A percentile compares a stretch with the other conserved stretches of the same genome.
Evolutionary conservation across 441 rosid genomes (phyloP).

Genomic region (Mallotus repandus): DNA sequence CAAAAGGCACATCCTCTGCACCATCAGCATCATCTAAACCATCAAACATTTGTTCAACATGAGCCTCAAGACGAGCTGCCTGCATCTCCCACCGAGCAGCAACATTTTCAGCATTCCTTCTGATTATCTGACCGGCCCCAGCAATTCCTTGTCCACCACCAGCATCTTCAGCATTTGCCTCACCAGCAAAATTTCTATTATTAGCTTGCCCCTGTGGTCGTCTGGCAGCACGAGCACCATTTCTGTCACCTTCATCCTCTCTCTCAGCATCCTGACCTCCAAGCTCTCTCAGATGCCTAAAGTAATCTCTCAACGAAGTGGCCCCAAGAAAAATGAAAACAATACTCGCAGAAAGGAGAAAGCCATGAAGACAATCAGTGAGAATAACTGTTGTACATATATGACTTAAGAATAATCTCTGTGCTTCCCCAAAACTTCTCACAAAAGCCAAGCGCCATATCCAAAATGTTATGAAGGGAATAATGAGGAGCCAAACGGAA

Average conservation of each 20-base stretch:
- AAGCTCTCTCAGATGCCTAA: slow-evolving; percentile 90
- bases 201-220: slow-evolving; percentile 68
- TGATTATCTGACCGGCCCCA: slow-evolving; percentile 67
- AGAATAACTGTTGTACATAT: slow-evolving; percentile 84
- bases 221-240: slow-evolving; percentile 86
- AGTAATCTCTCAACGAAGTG: slow-evolving; percentile 95
- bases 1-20: slow-evolving; percentile 99
- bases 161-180: slow-evolving; percentile 79
- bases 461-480: slow-evolving; percentile 98
- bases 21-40: slow-evolving; percentile 99
- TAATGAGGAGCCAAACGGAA: slow-evolving; percentile 94
- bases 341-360: slow-evolving; percentile 96
- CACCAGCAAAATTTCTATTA: slow-evolving; percentile 79
- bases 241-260: slow-evolving; percentile 92
- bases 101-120: slow-evolving; percentile 96
- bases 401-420: slow-evolving; percentile 90
- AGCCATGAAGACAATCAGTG: slow-evolving; percentile 98
- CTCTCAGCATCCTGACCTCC: slow-evolving; percentile 96
- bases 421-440: slow-evolving; percentile 93
- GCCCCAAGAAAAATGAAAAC: slow-evolving; percentile 99
- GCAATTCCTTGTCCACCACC: slow-evolving; percentile 76
- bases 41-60: slow-evolving; percentile 98
- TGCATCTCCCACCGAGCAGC: slow-evolving; percentile 98
- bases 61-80: slow-evolving; percentile 99
- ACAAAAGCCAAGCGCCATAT: slow-evolving; percentile 96